Evolutionary conservation across 163 green algal species (phyloP), one percentile per base, ranked within the genome.

Genomic region (Scenedesmus sp.): DNA sequence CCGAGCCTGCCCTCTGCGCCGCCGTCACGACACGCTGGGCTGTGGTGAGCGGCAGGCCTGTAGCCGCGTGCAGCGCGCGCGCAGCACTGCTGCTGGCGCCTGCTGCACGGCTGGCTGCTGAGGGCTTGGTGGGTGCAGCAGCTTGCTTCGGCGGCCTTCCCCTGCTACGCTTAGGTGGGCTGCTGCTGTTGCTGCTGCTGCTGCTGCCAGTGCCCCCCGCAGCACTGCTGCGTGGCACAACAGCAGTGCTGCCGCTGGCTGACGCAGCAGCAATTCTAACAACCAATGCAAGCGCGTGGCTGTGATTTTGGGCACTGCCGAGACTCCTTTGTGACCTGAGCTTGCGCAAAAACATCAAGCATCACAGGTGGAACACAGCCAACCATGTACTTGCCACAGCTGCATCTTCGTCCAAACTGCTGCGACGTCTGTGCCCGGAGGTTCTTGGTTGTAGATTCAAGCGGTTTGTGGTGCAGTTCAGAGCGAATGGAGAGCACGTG

Each of bases 141-240:
- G 30, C 9, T 10, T 76, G 65, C 65, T 76, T 76, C 40, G 65
- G 30, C 20, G 65, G 26, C 65, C 65, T 37, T 9, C 65, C 65
- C 40, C 65, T 76, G 65, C 65, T 7, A 7, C 65, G 26, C 9
- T 37, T 76, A 3, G 65, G 65, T 76, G 65, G 65, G 65, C 43
- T 84, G 79, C 20, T 84, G 26, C 79, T 84, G 42, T 51, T 80
- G 82, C 49, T 81, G 83, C 53, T 81, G 83, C 53, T 80, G 83
- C 49, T 80, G 83, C 44, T 68, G 35, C 15, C 26, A 86, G 44
- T 42, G 16, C 3, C 72, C 49, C n/a, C 72, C 9, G 9, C 35
- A 81, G 35, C 26, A 24, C 30, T 10, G 20, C 30, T 76, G 30
- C 9, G 30, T 24, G 18, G 30, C 65, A 76, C 30, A 76, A 76